phyloP scores from a whole-genome alignment of 306 rosid genomes.

The Quercus variabilis region DNA sequence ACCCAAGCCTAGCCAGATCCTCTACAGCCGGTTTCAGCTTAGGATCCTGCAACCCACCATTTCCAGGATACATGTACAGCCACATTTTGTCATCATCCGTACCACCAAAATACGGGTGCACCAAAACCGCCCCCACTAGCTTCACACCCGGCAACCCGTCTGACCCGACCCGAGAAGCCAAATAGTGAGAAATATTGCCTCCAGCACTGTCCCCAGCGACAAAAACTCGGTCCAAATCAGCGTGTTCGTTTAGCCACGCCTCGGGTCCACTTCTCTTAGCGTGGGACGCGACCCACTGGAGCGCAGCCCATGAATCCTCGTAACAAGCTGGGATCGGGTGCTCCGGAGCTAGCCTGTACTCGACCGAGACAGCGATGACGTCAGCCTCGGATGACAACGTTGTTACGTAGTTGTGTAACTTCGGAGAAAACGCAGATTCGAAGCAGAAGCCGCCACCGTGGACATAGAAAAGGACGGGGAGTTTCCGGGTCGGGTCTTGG shows the following conservation, averaged over 20 bases:
- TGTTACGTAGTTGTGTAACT: conserved; percentile 19
- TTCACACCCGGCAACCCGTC: not conserved
- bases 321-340: conserved; percentile 25
- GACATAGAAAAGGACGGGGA: conserved; percentile 28
- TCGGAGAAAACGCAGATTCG: conserved; percentile 24
- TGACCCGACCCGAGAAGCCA: conserved; percentile 9
- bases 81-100: conserved; percentile 11
- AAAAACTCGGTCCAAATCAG: conserved; percentile 16
- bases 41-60: conserved; percentile 28
- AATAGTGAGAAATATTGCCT: conserved; percentile 17
- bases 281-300: conserved; percentile 33
- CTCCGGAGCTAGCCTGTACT: conserved; percentile 29
- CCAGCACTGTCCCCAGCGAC: conserved; percentile 38
- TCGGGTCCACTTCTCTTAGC: conserved; percentile 15
- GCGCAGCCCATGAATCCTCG: conserved; percentile 26
- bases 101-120: conserved; percentile 27
- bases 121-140: conserved; percentile 19
- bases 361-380: conserved; percentile 22
- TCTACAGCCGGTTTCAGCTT: conserved; percentile 25
- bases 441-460: conserved; percentile 43
- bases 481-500: not conserved
- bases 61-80: conserved; percentile 20
- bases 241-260: conserved; percentile 16
- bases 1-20: conserved; percentile 15
- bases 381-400: conserved; percentile 10